Evolutionary conservation across 768 basidiomycete species (phyloP).

Genomic region (Flagelloscypha sp.): DNA sequence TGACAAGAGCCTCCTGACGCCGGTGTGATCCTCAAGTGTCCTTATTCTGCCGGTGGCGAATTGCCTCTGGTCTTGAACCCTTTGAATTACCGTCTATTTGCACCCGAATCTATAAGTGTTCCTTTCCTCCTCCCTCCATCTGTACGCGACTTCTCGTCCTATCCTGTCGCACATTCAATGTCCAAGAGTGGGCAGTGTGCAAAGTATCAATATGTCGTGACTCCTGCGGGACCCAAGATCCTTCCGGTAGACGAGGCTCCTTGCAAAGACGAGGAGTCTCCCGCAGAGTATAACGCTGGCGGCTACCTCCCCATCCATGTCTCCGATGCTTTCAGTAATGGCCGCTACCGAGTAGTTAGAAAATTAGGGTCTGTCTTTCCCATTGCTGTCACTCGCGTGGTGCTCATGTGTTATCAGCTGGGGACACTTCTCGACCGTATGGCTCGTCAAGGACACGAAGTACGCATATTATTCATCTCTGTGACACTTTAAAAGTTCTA

Average conservation of each 20-base stretch:
- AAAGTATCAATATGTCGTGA: slow-evolving; percentile 72
- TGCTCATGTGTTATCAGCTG: slow-evolving; percentile 44
- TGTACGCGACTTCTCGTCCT: slow-evolving; percentile 12
- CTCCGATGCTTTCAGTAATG: slow-evolving; percentile 75
- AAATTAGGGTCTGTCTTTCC: slow-evolving; percentile 68
- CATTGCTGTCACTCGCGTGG: slow-evolving; percentile 9
- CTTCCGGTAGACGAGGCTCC: slow-evolving; percentile 58
- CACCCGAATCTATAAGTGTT: no score
- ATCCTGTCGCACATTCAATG: slow-evolving; percentile 38
- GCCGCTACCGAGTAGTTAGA: slow-evolving; percentile 76
- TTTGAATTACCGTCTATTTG: no score
- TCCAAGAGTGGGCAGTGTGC: slow-evolving; percentile 58
- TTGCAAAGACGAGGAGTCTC: slow-evolving; percentile 72
- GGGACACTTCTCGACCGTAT: slow-evolving; percentile 95
- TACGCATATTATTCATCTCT: slow-evolving; percentile 29
- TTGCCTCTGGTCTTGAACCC: no score
- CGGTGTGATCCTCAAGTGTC: no score
- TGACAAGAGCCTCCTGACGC: no score
- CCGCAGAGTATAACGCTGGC: slow-evolving; percentile 76
- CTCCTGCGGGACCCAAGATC: slow-evolving; percentile 58
- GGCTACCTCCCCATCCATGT: slow-evolving; percentile 79
- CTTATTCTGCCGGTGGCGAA: no score
- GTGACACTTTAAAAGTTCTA: slow-evolving; percentile 11
- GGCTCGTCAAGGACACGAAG: slow-evolving; percentile 78
- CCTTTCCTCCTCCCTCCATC: slow-evolving; percentile 11